Base-by-base conservation (phyloP, 495 filamentous ascomycete species). In the Thermochaetoides thermophila region DNA sequence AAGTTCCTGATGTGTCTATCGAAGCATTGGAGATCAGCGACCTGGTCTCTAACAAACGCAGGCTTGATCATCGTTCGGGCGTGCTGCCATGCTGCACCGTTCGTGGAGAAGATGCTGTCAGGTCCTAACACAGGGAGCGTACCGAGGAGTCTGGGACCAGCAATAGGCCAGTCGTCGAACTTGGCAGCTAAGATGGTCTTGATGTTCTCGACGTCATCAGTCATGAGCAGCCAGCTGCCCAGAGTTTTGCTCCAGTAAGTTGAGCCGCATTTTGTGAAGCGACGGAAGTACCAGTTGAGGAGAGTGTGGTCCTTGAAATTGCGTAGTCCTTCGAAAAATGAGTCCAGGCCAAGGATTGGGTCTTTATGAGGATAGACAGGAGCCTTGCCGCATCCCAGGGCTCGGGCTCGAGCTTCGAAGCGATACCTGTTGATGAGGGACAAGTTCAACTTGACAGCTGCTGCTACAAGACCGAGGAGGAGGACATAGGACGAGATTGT, bases 161-260 rank as follows among this genome's bases (percentile, higher is more conserved):
- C 58, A 14, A 64, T 37, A 23, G 38, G 43, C 55, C 56, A 66
- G 38, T 78, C 77, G 16, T 74, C 64, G 47, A 91, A 84, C 17
- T 74, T 69, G 0, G 66, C 72, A 0, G 70, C 66, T 3, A 89
- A 64, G 3, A 87, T 56, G 0, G 78, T 61, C 40, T 84, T 75
- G 39, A 91, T 52, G 49, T 86, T 89, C 37, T 81, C 73, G 0
- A 73, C 74, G 14, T 91, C 81, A 29, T 58, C 61, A 1, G 83
- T 86, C 13, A 61, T 49, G 23, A 77, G 42, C 1, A 43, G 21
- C 27, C 43, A 42, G 2, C 13, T 24, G 19, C 50, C 44, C 3
- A 63, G 49, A 0, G 42, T n/a, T 10, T 43, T 34, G 29, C 37
- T 42, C 20, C 43, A 43, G 39, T 51, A 47, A 1, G 62, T 66